These are phyloP conservation scores for Penicillium turbatum DNA, from an alignment of 495 filamentous ascomycete species.

Conservation along the genomic window DNA sequence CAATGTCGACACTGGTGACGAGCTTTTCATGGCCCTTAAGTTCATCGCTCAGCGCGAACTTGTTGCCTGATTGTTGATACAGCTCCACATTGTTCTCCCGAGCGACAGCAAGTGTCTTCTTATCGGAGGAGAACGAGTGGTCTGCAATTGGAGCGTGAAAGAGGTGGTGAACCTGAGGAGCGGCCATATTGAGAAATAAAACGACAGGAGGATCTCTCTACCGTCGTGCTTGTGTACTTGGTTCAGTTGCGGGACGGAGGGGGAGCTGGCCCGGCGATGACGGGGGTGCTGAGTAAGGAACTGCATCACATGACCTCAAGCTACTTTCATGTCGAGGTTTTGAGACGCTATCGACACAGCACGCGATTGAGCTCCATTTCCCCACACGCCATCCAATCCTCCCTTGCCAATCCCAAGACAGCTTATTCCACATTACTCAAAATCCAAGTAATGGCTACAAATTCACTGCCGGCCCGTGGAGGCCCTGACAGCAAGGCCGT, in stretches of 20 bases:
- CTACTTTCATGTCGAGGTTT: constrained; percentile 11
- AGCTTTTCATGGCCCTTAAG: constrained; percentile 95
- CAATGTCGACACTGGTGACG: constrained; percentile 94
- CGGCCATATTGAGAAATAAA: constrained; percentile 56
- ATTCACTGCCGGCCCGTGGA: constrained; percentile 33
- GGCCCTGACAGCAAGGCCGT: constrained; percentile 34
- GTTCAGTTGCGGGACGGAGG: constrained; percentile 3
- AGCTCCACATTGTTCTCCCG: constrained; percentile 90
- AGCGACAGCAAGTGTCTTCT: constrained; percentile 81
- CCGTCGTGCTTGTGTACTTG: constrained; percentile 57
- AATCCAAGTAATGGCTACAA: constrained; percentile 36
- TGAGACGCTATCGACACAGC: constrained; percentile 7
- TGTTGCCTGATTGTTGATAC: constrained; percentile 66
- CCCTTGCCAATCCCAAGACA: not conserved
- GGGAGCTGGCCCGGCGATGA: constrained; percentile 23
- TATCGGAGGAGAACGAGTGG: constrained; percentile 95
- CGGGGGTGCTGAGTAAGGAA: constrained; percentile 21
- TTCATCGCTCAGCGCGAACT: constrained; percentile 84
- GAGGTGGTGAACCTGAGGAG: constrained; percentile 90
- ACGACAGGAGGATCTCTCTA: constrained; percentile 99
- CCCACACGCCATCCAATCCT: not conserved
- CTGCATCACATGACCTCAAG: constrained; percentile 24
- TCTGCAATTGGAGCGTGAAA: constrained; percentile 96
- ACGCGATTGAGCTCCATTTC: constrained; percentile 10
- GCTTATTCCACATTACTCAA: not conserved